Conservation (phyloP, 176 grass and related monocot genomes). For the Aegilops tauschii region DNA sequence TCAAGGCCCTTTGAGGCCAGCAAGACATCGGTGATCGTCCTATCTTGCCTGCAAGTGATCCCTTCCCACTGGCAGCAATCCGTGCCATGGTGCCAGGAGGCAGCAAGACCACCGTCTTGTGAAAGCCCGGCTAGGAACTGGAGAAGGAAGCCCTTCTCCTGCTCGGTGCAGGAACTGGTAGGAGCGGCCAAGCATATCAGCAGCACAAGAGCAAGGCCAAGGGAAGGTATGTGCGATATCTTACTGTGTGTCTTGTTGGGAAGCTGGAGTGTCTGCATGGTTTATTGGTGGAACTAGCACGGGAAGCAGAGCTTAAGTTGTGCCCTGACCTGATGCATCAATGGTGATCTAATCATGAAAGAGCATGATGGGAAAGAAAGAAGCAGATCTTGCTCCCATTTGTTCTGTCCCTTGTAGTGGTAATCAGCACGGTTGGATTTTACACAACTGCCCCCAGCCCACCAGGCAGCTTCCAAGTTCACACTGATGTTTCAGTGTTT, state of each 20-base stretch:
- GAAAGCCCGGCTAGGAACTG: conserved; percentile 32
- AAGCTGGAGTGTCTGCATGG: conserved; percentile 21
- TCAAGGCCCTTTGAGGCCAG: background rate
- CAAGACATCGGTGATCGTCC: background rate
- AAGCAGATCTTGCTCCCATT: background rate
- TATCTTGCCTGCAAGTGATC: background rate
- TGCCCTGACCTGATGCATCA: background rate
- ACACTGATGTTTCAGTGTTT: background rate
- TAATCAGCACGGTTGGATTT: background rate
- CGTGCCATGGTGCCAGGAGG: conserved; percentile 9
- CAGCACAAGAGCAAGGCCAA: conserved; percentile 9
- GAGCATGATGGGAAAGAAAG: background rate
- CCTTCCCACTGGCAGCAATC: conserved; percentile 52
- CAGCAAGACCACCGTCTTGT: background rate
- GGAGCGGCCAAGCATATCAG: conserved; percentile 17
- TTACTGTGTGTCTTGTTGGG: background rate
- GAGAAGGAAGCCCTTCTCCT: conserved; percentile 40
- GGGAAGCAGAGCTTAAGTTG: background rate
- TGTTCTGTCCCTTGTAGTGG: background rate
- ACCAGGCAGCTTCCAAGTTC: background rate
- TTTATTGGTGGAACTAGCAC: conserved; percentile 12
- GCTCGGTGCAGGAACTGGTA: conserved; percentile 15
- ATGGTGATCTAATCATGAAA: background rate
- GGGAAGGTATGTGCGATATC: background rate
- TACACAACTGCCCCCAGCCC: background rate